Evolutionary conservation across 192 early-diverging fungal genomes (phyloP).

Genomic region (Mortierella claussenii): DNA sequence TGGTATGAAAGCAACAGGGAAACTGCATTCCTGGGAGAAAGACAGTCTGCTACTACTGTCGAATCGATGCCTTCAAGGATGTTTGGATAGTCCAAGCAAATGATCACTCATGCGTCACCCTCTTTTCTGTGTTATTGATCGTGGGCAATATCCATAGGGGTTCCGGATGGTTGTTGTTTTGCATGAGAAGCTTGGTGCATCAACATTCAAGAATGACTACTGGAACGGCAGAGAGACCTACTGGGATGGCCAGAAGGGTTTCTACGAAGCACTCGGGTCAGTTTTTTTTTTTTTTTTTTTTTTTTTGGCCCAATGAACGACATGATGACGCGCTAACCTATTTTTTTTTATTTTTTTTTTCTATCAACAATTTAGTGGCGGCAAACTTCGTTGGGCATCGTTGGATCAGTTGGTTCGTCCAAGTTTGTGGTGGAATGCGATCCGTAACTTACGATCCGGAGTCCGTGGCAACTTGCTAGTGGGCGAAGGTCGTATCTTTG

Average conservation of each 20-base stretch:
- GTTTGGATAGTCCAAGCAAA: not conserved
- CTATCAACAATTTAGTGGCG: slow-evolving; percentile 17
- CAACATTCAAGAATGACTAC: slow-evolving; percentile 50
- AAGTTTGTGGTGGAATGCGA: slow-evolving; percentile 24
- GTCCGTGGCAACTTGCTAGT: slow-evolving; percentile 50
- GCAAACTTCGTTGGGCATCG: slow-evolving; percentile 38
- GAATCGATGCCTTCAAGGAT: not conserved
- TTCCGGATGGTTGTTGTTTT: slow-evolving; percentile 53
- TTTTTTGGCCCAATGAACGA: not conserved
- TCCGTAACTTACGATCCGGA: slow-evolving; percentile 45
- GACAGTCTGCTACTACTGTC: not conserved
- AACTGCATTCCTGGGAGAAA: not conserved
- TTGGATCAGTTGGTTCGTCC: slow-evolving; percentile 39
- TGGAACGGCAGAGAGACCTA: slow-evolving; percentile 55
- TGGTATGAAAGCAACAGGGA: slow-evolving; percentile 8
- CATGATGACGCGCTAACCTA: too few species aligned
- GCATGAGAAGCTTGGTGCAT: slow-evolving; percentile 54
- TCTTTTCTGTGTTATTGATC: not conserved
- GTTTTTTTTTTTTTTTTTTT: not conserved
- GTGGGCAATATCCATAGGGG: too few species aligned
- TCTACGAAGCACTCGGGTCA: slow-evolving; percentile 53
- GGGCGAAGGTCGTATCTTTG: slow-evolving; percentile 59
- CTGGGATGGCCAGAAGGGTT: slow-evolving; percentile 49
- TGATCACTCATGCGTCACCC: not conserved
- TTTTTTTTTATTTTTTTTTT: not conserved